Percentiles rank a stretch among this genome's conserved stretches.
These are phyloP conservation scores for Kingdonia uniflora DNA, from an alignment of 164 flowering plant species.

Conservation along the genomic window DNA sequence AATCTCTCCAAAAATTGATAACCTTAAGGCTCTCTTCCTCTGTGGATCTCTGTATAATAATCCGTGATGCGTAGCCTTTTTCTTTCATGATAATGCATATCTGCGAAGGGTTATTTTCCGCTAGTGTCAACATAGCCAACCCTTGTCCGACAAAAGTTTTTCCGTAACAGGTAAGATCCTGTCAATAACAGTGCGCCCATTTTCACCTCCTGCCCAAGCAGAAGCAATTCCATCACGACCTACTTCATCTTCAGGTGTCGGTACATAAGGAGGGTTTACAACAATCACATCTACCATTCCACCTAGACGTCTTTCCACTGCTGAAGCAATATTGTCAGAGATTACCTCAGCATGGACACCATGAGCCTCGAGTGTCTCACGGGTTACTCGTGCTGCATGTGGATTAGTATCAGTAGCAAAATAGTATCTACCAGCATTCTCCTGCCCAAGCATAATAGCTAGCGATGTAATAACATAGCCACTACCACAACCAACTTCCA, in stretches of 20 bases:
- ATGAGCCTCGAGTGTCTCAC: constrained; percentile 64
- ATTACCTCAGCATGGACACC: constrained; percentile 73
- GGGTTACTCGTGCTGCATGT: constrained; percentile 51
- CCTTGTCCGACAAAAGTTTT: constrained; percentile 54
- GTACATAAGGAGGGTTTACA: constrained; percentile 94
- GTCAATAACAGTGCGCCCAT: constrained; percentile 80
- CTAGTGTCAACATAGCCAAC: constrained; percentile 82
- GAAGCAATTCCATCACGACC: constrained; percentile 63
- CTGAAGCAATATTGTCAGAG: constrained; percentile 49
- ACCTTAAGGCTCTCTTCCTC: constrained; percentile 77
- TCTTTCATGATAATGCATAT: constrained; percentile 66
- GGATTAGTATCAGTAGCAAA: constrained; percentile 87
- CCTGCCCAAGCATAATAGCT: constrained; percentile 60
- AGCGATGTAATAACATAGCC: constrained; percentile 88
- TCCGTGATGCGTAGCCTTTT: constrained; percentile 62
- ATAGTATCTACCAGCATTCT: constrained; percentile 28
- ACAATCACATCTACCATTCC: constrained; percentile 74
- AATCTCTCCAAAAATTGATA: constrained; percentile 77
- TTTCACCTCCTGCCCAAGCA: constrained; percentile 97
- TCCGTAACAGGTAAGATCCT: constrained; percentile 63
- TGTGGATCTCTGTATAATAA: constrained; percentile 76
- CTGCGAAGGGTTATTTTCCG: constrained; percentile 59
- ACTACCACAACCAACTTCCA: constrained; percentile 92
- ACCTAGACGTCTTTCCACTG: constrained; percentile 47
- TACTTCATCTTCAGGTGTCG: constrained; percentile 92